These are phyloP conservation scores for Dryadomyces sulphureus DNA, from an alignment of 2,329 filamentous ascomycete species.

Conservation along the genomic window DNA sequence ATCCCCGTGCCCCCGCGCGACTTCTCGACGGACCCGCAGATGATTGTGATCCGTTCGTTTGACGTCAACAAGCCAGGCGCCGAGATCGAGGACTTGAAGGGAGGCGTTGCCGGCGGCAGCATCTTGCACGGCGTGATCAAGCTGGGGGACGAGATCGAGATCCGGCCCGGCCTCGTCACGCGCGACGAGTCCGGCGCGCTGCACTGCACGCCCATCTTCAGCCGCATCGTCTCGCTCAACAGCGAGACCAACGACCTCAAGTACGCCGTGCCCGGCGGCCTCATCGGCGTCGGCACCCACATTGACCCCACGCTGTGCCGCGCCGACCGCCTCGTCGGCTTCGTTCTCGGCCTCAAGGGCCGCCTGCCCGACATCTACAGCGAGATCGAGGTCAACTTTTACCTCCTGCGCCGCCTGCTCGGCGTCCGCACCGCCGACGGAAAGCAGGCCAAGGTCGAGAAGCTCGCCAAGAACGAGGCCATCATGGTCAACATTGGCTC, in stretches of 20 bases:
- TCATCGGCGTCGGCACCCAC: slow-evolving; percentile 95
- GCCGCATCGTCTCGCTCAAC: slow-evolving; percentile 84
- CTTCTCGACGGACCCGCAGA: slow-evolving; percentile 84
- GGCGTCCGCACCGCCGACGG: slow-evolving; percentile 97
- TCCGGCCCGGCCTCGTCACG: slow-evolving; percentile 93
- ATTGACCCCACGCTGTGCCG: slow-evolving; percentile 96
- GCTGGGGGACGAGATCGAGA: slow-evolving; percentile 95
- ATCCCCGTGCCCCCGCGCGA: slow-evolving; percentile 87
- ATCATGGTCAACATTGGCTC: slow-evolving; percentile 99
- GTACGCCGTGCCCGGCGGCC: slow-evolving; percentile 91
- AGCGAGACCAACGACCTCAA: slow-evolving; percentile 97
- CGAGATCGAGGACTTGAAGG: slow-evolving; percentile 96
- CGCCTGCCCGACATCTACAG: slow-evolving; percentile 93
- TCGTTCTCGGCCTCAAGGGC: slow-evolving; percentile 90
- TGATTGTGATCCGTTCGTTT: slow-evolving; percentile 99
- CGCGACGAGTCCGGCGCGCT: slow-evolving; percentile 88
- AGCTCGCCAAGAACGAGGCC: slow-evolving; percentile 95
- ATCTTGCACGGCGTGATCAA: slow-evolving; percentile 96
- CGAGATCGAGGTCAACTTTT: slow-evolving; percentile 99
- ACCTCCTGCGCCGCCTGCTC: slow-evolving; percentile 81
- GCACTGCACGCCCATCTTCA: slow-evolving; percentile 95
- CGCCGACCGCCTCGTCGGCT: slow-evolving; percentile 96
- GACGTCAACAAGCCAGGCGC: slow-evolving; percentile 99
- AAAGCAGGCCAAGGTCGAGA: slow-evolving; percentile 98
- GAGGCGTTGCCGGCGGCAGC: slow-evolving; percentile 92